Evolutionary conservation across 352 stramenopile species (phyloP).

Genomic region (Phytophthora europaea): DNA sequence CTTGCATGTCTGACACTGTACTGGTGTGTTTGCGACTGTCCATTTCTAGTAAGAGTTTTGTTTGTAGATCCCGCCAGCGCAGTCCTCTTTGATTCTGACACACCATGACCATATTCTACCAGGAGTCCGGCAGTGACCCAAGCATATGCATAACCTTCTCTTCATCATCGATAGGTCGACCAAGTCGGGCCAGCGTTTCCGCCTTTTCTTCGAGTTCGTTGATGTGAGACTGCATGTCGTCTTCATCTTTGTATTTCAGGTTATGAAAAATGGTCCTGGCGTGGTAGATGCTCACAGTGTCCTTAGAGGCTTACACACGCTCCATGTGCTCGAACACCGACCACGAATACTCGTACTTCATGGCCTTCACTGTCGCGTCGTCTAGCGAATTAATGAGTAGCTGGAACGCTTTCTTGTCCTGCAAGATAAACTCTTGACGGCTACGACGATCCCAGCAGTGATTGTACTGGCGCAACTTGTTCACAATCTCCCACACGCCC

Average conservation of each 20-base stretch:
- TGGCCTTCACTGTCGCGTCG: constrained; percentile 13
- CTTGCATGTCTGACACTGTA: neutral
- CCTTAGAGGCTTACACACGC: constrained; percentile 11
- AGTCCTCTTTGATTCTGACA: constrained; percentile 14
- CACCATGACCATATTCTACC: constrained; percentile 15
- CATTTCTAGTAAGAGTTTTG: neutral
- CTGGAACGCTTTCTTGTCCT: constrained; percentile 15
- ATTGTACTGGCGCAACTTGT: neutral
- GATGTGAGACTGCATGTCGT: constrained; percentile 22
- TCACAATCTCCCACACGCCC: constrained; percentile 11
- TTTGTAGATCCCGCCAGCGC: neutral
- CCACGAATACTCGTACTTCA: constrained; percentile 23
- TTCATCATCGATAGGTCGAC: constrained; percentile 12
- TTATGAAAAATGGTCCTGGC: constrained; percentile 8
- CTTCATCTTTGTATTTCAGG: constrained; percentile 15
- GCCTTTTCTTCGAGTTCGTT: constrained; percentile 18
- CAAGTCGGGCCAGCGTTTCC: constrained; percentile 1
- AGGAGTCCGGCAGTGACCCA: constrained; percentile 6
- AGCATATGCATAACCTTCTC: constrained; percentile 21
- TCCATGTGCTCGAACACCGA: constrained; percentile 17
- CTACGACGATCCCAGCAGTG: neutral
- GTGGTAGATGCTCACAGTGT: constrained; percentile 10
- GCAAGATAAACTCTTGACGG: neutral
- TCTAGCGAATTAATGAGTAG: constrained; percentile 25
- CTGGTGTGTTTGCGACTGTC: neutral